Percentiles rank a stretch among this genome's conserved stretches.
Conservation (phyloP, 177 flowering plant genomes). For the Vitis hybrid region DNA sequence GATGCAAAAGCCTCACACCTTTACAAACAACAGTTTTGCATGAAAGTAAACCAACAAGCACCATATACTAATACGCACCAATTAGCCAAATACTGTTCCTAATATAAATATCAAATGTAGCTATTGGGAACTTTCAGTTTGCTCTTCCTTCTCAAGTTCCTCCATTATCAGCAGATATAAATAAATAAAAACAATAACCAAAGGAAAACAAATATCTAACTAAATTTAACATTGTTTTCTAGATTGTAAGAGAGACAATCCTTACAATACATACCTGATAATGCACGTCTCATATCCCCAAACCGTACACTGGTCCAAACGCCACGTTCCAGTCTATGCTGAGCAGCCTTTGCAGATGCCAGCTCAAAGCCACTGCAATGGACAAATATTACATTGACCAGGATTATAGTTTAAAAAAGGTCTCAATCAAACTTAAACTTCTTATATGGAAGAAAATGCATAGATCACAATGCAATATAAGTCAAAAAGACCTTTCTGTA, state of each 20-base stretch:
- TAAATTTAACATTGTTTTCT: not conserved
- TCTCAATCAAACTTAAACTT: not conserved
- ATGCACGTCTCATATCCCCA: conserved; percentile 88
- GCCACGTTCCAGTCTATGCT: conserved; percentile 76
- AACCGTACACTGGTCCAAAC: conserved; percentile 76
- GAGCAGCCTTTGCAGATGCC: conserved; percentile 88
- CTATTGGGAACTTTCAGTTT: not conserved
- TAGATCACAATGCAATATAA: conserved; percentile 11
- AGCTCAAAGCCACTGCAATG: conserved; percentile 61
- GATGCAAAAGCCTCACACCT: no score
- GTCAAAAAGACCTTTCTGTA: conserved; percentile 44
- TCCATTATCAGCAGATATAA: not conserved
- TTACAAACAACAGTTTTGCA: no score
- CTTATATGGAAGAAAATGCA: not conserved
- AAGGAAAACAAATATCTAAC: not conserved
- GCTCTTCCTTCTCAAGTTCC: not conserved
- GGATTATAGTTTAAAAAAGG: not conserved
- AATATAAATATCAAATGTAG: no score
- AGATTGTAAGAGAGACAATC: not conserved
- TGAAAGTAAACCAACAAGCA: no score
- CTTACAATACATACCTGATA: conserved; percentile 56
- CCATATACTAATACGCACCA: no score
- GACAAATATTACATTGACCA: not conserved
- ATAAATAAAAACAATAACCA: not conserved
- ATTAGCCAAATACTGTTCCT: no score